A percentile compares a stretch with the other conserved stretches of the same genome.
These are phyloP conservation scores for Acacia pycnantha DNA, from an alignment of 331 rosid genomes.

Conservation along the genomic window DNA sequence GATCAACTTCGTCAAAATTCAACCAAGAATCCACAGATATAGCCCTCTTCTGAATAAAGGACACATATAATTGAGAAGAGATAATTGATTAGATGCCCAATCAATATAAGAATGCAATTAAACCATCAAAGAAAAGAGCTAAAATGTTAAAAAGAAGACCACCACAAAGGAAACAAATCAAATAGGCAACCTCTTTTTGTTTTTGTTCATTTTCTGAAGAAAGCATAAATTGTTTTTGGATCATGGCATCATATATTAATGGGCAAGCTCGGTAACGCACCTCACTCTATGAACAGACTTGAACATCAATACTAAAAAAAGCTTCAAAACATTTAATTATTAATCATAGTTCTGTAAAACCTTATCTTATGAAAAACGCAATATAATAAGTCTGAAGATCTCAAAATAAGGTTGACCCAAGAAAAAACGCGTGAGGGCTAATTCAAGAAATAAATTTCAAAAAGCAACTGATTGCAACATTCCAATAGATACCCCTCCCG, in stretches of 20 bases:
- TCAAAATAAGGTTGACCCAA: background rate
- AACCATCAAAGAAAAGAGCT: background rate
- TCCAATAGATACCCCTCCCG: background rate
- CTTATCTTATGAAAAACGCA: background rate
- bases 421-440: background rate
- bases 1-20: slow-evolving; percentile 30
- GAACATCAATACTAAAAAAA: background rate
- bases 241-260: background rate
- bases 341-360: background rate
- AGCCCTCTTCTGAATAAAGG: slow-evolving; percentile 38
- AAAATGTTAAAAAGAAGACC: background rate
- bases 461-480: background rate
- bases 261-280: background rate
- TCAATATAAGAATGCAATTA: background rate
- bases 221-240: background rate
- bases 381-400: background rate
- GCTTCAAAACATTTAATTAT: background rate
- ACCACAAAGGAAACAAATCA: background rate
- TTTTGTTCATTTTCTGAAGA: background rate
- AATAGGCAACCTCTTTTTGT: background rate
- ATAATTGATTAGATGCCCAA: background rate
- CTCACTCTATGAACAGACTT: background rate
- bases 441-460: background rate
- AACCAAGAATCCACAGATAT: slow-evolving; percentile 41
- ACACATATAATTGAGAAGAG: background rate